A percentile compares a stretch with the other conserved stretches of the same genome.
These are phyloP conservation scores for Chaetomidium leptoderma DNA, from an alignment of 495 filamentous ascomycete species.

Conservation along the genomic window DNA sequence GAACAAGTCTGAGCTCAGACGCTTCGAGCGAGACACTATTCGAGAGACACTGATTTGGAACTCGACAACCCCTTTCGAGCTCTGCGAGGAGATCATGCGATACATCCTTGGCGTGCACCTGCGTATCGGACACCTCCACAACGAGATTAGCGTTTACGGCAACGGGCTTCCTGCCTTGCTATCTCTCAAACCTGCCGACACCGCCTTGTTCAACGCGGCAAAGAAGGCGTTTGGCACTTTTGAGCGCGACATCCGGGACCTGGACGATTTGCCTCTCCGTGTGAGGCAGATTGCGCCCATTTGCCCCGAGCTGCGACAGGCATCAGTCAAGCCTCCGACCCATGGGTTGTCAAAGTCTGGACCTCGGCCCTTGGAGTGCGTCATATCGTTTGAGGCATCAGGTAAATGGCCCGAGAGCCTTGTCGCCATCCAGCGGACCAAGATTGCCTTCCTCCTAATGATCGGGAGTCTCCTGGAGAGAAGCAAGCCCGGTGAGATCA, in stretches of 20 bases:
- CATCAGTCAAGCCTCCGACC: slow-evolving; percentile 55
- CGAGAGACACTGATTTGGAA: slow-evolving; percentile 81
- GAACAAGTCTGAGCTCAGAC: slow-evolving; percentile 65
- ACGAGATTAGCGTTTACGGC: slow-evolving; percentile 55
- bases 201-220: slow-evolving; percentile 49
- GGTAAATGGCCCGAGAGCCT: slow-evolving; percentile 91
- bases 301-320: slow-evolving; percentile 66
- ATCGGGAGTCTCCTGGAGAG: slow-evolving; percentile 66
- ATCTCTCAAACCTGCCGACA: slow-evolving; percentile 40
- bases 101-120: slow-evolving; percentile 66
- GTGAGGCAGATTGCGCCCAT: slow-evolving; percentile 72
- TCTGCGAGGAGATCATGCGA: slow-evolving; percentile 73
- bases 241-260: slow-evolving; percentile 63
- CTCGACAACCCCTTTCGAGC: slow-evolving; percentile 50
- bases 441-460: slow-evolving; percentile 84
- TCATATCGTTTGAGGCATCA: slow-evolving; percentile 90
- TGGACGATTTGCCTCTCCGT: slow-evolving; percentile 76
- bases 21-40: slow-evolving; percentile 70
- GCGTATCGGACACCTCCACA: slow-evolving; percentile 41
- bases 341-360: slow-evolving; percentile 37
- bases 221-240: slow-evolving; percentile 61
- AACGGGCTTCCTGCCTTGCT: slow-evolving; percentile 58
- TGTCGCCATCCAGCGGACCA: slow-evolving; percentile 84
- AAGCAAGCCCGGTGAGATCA: slow-evolving; percentile 45
- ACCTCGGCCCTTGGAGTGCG: slow-evolving; percentile 52